phyloP scores from a whole-genome alignment of 31 red algal genomes.

The Odonthalia washingtoniensis region DNA sequence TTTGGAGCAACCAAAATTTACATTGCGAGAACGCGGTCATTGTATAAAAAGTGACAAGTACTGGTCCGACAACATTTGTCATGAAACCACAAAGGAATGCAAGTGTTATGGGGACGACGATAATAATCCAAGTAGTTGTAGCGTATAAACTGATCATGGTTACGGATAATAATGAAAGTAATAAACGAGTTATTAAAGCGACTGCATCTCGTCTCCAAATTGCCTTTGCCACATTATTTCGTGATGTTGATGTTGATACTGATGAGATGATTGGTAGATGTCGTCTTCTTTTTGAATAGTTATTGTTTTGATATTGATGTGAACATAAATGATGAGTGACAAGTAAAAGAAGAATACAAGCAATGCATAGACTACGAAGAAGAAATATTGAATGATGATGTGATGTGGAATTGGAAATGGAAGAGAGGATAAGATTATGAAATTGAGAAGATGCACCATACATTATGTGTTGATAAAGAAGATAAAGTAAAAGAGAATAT shows the following conservation, averaged over 20 bases:
- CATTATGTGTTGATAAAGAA: slow-evolving; percentile 85
- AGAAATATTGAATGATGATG: not conserved
- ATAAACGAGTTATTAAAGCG: slow-evolving; percentile 69
- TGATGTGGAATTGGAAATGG: not conserved
- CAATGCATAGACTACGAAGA: not conserved
- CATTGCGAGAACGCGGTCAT: slow-evolving; percentile 71
- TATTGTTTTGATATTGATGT: not conserved
- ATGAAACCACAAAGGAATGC: slow-evolving; percentile 80
- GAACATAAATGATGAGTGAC: not conserved
- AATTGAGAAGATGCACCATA: slow-evolving; percentile 86
- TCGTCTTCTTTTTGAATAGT: too few relatives aligned
- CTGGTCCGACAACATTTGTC: slow-evolving; percentile 70
- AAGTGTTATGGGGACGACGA: slow-evolving; percentile 74
- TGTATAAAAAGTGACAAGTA: slow-evolving; percentile 80
- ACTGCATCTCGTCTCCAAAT: slow-evolving; percentile 53
- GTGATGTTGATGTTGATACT: too few relatives aligned
- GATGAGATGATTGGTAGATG: too few relatives aligned
- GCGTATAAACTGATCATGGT: slow-evolving; percentile 83
- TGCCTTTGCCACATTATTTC: not conserved
- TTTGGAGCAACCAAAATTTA: slow-evolving; percentile 82
- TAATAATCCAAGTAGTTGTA: slow-evolving; percentile 50
- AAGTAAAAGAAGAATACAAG: not conserved
- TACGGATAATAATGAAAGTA: slow-evolving; percentile 75
- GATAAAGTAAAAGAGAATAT: slow-evolving; percentile 57
- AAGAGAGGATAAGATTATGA: slow-evolving; percentile 59